phyloP scores from a whole-genome alignment of 768 basidiomycete genomes.

The Boletellus ananas region DNA sequence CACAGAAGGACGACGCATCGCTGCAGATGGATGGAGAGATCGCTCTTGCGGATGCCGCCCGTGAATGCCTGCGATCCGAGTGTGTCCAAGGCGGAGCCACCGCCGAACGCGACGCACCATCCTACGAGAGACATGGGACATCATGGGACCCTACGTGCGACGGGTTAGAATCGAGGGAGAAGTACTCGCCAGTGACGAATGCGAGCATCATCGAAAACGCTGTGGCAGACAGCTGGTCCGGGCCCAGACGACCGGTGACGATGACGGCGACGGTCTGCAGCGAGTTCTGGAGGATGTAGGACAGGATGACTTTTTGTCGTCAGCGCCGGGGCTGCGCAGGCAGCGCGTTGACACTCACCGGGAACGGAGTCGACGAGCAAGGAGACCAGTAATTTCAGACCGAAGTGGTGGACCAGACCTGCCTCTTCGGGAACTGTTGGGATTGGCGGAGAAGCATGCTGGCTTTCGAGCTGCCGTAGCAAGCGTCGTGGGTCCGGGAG shows the following conservation, averaged over 20 bases:
- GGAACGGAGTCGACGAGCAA: slow-evolving; percentile 57
- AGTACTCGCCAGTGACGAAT: slow-evolving; percentile 70
- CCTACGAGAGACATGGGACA: slow-evolving; percentile 41
- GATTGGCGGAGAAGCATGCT: slow-evolving; percentile 14
- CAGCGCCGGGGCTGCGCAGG: not conserved
- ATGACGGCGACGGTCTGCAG: slow-evolving; percentile 64
- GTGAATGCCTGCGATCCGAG: slow-evolving; percentile 77
- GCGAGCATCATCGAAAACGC: slow-evolving; percentile 77
- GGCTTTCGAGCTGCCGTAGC: slow-evolving; percentile 5
- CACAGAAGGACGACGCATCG: slow-evolving; percentile 64
- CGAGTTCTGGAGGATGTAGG: slow-evolving; percentile 72
- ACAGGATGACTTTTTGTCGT: slow-evolving; percentile 49
- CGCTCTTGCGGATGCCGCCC: slow-evolving; percentile 53
- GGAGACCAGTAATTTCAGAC: slow-evolving; percentile 39
- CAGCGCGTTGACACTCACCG: slow-evolving; percentile 34
- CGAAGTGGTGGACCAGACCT: slow-evolving; percentile 19
- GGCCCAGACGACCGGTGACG: slow-evolving; percentile 63
- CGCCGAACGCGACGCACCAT: slow-evolving; percentile 74
- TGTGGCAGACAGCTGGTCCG: slow-evolving; percentile 64
- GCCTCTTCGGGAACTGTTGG: slow-evolving; percentile 29
- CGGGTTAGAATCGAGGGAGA: slow-evolving; percentile 13
- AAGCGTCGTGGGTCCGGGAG: slow-evolving; percentile 14
- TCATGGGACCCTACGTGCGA: slow-evolving; percentile 50
- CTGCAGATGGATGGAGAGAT: slow-evolving; percentile 69
- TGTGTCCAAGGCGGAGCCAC: slow-evolving; percentile 76